Percentiles rank a stretch among this genome's conserved stretches.
Evolutionary conservation across 495 filamentous ascomycete species (phyloP).

Genomic region (Bathelium albidoporum): DNA sequence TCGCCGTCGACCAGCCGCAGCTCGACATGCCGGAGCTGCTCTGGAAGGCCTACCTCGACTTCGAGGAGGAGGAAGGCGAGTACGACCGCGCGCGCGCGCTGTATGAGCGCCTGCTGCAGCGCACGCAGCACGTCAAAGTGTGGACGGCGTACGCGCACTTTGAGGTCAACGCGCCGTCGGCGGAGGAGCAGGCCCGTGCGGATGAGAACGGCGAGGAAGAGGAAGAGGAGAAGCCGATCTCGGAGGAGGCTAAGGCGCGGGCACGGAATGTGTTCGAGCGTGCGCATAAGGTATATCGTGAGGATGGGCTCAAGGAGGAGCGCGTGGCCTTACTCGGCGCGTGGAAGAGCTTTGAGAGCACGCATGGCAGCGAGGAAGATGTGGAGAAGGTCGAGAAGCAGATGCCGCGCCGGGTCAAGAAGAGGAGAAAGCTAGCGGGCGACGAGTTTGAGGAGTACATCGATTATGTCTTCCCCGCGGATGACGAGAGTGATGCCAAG

Average conservation of each 20-base stretch:
- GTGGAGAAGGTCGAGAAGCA: constrained; percentile 77
- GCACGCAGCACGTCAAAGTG: constrained; percentile 96
- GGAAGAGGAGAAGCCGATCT: constrained; percentile 60
- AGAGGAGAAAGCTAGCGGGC: constrained; percentile 73
- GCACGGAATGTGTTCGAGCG: constrained; percentile 79
- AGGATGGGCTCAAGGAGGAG: constrained; percentile 88
- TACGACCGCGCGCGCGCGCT: constrained; percentile 70
- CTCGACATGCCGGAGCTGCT: constrained; percentile 97
- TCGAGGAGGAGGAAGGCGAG: constrained; percentile 88
- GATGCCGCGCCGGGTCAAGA: constrained; percentile 91
- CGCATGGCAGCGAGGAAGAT: constrained; percentile 67
- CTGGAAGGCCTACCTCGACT: constrained; percentile 97
- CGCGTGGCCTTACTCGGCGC: constrained; percentile 79
- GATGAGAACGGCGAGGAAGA: constrained; percentile 52
- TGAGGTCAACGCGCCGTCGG: constrained; percentile 76
- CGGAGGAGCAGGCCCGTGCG: constrained; percentile 51
- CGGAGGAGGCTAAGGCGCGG: constrained; percentile 69
- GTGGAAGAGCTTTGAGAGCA: constrained; percentile 84
- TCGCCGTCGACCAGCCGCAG: constrained; percentile 69
- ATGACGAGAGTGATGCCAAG: constrained; percentile 79
- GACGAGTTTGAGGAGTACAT: constrained; percentile 98
- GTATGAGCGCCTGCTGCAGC: constrained; percentile 83
- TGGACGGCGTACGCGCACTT: constrained; percentile 97
- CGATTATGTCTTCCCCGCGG: constrained; percentile 94
- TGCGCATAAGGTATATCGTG: constrained; percentile 80